phyloP scores from a whole-genome alignment of 306 rosid genomes.

The Argentina anserina region DNA sequence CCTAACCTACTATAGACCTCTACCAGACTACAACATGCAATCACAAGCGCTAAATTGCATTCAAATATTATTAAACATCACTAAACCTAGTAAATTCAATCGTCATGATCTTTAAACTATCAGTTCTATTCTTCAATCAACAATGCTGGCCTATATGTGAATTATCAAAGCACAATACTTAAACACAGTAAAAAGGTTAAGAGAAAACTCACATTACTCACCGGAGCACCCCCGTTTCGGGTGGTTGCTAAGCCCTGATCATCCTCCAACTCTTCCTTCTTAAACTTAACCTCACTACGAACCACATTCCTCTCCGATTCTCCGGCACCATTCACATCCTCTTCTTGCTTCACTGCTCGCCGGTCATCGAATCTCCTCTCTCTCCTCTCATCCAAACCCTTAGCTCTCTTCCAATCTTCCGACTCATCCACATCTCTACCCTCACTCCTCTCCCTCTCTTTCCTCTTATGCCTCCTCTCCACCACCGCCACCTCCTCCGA shows the following conservation, averaged over 20 bases:
- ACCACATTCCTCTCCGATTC: conserved; percentile 3
- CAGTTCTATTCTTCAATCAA: neutral
- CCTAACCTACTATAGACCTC: neutral
- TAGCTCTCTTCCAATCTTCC: conserved; percentile 42
- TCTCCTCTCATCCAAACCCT: conserved; percentile 55
- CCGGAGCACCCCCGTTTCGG: conserved; percentile 39
- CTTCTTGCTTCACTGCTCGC: conserved; percentile 28
- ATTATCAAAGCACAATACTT: neutral
- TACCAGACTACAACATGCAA: neutral
- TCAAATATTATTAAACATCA: neutral
- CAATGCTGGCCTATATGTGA: neutral
- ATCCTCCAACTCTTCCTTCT: conserved; percentile 35
- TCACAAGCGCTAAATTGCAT: neutral
- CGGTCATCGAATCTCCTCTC: conserved; percentile 55
- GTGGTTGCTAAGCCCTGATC: conserved; percentile 20
- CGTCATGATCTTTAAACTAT: neutral
- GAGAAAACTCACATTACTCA: conserved; percentile 49
- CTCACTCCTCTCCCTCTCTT: conserved; percentile 66
- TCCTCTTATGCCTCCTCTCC: conserved; percentile 65
- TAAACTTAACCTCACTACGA: conserved; percentile 16
- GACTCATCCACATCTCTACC: conserved; percentile 40
- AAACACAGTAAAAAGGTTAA: neutral
- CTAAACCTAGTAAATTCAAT: neutral
- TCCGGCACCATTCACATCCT: neutral
- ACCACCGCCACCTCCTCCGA: conserved; percentile 22